Percentiles rank a stretch among this genome's conserved stretches.
phyloP scores from a whole-genome alignment of 1,284 basidiomycete species.

The Schizophyllum commune region DNA sequence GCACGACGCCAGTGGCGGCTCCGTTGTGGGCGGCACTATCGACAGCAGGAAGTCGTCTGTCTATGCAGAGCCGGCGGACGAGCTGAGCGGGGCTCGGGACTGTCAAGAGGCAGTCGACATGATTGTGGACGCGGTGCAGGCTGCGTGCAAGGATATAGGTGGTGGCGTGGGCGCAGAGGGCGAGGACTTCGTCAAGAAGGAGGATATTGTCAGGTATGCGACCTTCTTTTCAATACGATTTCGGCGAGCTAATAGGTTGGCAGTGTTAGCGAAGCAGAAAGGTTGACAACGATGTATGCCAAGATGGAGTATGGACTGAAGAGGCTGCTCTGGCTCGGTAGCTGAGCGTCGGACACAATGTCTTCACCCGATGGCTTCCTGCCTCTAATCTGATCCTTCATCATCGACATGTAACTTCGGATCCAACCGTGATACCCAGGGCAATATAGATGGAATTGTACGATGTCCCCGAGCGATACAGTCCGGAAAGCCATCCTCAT shows the following conservation, averaged over 20 bases:
- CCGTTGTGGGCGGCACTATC: background rate
- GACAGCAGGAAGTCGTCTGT: slow-evolving; percentile 12
- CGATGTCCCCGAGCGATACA: no score
- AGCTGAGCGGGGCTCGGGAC: slow-evolving; percentile 50
- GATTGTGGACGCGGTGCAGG: slow-evolving; percentile 63
- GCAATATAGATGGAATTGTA: no score
- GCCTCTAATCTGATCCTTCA: no score
- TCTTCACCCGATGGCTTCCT: no score
- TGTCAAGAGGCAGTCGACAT: slow-evolving; percentile 73
- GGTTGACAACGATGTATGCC: slow-evolving; percentile 74
- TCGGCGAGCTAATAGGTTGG: slow-evolving; percentile 9
- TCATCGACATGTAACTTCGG: no score
- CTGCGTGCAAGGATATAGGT: slow-evolving; percentile 63
- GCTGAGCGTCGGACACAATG: slow-evolving; percentile 23
- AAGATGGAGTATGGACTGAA: slow-evolving; percentile 91
- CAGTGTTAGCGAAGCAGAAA: slow-evolving; percentile 75
- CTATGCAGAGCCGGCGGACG: slow-evolving; percentile 54
- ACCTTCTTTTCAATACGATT: slow-evolving; percentile 1
- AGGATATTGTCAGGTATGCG: slow-evolving; percentile 75
- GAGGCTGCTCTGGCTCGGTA: slow-evolving; percentile 78
- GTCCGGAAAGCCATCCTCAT: no score
- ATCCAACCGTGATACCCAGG: no score
- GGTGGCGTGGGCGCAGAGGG: slow-evolving; percentile 21
- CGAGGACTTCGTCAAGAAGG: slow-evolving; percentile 48
- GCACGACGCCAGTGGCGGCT: slow-evolving; percentile 38